phyloP scores from a whole-genome alignment of 805 yeast genomes.

The Teunomyces stri region DNA sequence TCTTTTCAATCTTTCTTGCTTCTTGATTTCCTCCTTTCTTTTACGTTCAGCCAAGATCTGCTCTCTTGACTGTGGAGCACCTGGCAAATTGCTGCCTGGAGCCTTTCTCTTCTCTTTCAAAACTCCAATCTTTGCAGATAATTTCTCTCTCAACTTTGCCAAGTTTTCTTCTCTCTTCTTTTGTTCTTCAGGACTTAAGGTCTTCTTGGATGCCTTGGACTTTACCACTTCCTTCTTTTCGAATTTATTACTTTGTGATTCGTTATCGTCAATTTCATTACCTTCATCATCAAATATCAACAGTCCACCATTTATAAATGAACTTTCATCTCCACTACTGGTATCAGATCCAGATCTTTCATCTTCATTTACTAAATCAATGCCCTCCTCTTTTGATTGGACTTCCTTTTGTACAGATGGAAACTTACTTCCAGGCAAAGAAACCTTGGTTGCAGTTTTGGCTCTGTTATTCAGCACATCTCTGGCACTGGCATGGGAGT shows the following conservation, averaged over 20 bases:
- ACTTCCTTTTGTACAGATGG: slow-evolving; percentile 13
- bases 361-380: slow-evolving; percentile 11
- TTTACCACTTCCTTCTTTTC: slow-evolving; percentile 7
- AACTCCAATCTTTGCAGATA: slow-evolving; percentile 67
- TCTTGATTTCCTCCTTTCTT: slow-evolving; percentile 43
- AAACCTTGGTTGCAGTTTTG: slow-evolving; percentile 49
- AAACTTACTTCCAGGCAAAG: slow-evolving; percentile 28
- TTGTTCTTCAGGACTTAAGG: slow-evolving; percentile 47
- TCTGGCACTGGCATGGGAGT: slow-evolving; percentile 51
- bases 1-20: slow-evolving; percentile 43
- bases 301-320: slow-evolving; percentile 16
- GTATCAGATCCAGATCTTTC: slow-evolving; percentile 22
- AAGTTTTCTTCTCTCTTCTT: slow-evolving; percentile 52
- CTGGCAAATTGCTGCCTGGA: slow-evolving; percentile 75
- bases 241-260: slow-evolving; percentile 4
- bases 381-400: slow-evolving; percentile 16
- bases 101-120: slow-evolving; percentile 86
- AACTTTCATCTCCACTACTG: slow-evolving; percentile 13
- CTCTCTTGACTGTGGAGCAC: slow-evolving; percentile 84
- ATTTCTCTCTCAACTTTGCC: slow-evolving; percentile 70
- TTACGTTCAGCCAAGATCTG: slow-evolving; percentile 68
- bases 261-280: slow-evolving; percentile 36
- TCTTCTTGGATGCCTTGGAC: slow-evolving; percentile 21
- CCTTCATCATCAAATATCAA: slow-evolving; percentile 74
- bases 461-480: slow-evolving; percentile 58